A percentile compares a stretch with the other conserved stretches of the same genome.
phyloP scores from a whole-genome alignment of 1,284 basidiomycete species.

The Trametes versicolor region DNA sequence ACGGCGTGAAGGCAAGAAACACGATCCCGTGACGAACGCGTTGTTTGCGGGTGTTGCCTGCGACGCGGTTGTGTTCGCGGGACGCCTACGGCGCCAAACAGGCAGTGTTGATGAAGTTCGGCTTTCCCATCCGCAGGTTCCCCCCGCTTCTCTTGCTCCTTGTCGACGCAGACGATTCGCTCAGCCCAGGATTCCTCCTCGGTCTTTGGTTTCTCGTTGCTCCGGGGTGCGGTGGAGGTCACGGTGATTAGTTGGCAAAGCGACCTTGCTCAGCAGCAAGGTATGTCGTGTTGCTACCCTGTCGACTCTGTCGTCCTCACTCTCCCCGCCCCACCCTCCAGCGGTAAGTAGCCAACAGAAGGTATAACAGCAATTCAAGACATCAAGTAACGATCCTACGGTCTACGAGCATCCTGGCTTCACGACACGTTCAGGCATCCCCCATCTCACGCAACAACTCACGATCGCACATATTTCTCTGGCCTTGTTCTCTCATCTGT shows the following conservation, averaged over 20 bases:
- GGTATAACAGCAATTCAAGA: conserved; percentile 23
- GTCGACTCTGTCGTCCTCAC: conserved; percentile 15
- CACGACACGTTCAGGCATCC: conserved; percentile 33
- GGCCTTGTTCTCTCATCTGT: conserved; percentile 26
- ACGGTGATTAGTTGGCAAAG: conserved; percentile 35
- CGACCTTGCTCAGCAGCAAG: conserved; percentile 37
- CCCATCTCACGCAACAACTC: conserved; percentile 36
- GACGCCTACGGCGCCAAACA: conserved; percentile 41
- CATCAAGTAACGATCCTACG: conserved; percentile 41
- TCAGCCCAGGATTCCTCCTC: conserved; percentile 29
- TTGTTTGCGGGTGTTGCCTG: conserved; percentile 31
- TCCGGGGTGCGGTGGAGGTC: conserved; percentile 38
- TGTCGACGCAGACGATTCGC: conserved; percentile 37
- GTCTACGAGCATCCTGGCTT: conserved; percentile 30
- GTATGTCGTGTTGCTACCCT: conserved; percentile 21
- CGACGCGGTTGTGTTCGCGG: conserved; percentile 30
- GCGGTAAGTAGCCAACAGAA: conserved; percentile 38
- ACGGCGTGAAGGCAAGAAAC: neutral
- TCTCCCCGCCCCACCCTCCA: conserved; percentile 10
- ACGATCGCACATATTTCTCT: conserved; percentile 33
- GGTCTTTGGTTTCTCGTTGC: conserved; percentile 33
- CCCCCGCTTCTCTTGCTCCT: conserved; percentile 35
- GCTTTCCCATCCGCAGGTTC: conserved; percentile 27
- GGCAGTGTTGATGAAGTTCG: conserved; percentile 42
- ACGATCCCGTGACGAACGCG: conserved; percentile 34